Base-by-base conservation (phyloP, 2,329 filamentous ascomycete species). In the Dryadomyces quercivorus region DNA sequence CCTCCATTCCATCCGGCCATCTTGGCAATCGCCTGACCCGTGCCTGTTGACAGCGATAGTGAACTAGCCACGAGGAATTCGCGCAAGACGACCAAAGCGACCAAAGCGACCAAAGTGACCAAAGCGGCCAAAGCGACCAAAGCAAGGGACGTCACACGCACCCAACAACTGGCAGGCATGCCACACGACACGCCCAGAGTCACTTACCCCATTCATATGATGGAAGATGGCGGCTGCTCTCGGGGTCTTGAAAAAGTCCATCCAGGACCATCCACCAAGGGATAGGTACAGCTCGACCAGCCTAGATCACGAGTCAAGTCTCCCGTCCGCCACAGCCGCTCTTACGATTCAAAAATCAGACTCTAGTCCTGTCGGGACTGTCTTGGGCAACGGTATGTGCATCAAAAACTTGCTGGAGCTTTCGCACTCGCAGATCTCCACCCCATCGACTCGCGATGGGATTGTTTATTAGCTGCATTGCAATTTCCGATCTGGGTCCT, bases 181-280 rank as follows among this genome's bases (percentile, higher is more conserved):
- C 16, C 26, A 31, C 21, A 31, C 26, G n/a, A 16, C 22, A 34
- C 46, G 15, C 36, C 9, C 36, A 40, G 36, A 40, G 15, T 40
- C 4, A 7, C 26, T 18, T 21, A n/a, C 9, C 22, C 8, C 18
- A 12, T 40, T 5, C 34, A 42, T 36, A 52, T 52, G 26, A 52
- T 52, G 50, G 50, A 45, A 45, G n/a, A 52, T 52, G 50, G 50
- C 42, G 4, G 18, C 42, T n/a, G 50, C 21, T 44, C 50, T 43
- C 16, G 50, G 50, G 22, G 26, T 21, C 40, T 22, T 44, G 18
- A 52, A 52, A 42, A 44, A 21, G 50, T 52, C 50, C 40, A 20
- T 31, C 9, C 50, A 31, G 50, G 50, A 44, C 22, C 38, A 36
- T 31, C 50, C 49, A 42, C 15, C 49, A 22, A 50, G n/a, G 20